phyloP scores from a whole-genome alignment of 495 filamentous ascomycete species.

The Neurospora sp. region DNA sequence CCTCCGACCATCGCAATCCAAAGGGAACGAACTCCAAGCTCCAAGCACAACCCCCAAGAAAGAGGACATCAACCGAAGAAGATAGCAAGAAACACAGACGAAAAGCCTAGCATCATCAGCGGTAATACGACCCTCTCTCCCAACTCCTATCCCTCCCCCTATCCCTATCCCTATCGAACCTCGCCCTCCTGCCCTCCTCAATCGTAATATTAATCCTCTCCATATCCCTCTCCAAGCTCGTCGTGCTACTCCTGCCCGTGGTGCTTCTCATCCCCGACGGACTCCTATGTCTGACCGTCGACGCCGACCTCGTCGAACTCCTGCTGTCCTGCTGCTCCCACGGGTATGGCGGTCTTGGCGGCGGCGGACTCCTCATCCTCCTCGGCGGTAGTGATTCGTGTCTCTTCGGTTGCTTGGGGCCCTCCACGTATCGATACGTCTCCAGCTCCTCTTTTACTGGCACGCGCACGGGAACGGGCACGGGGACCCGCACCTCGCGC shows the following conservation, averaged over 20 bases:
- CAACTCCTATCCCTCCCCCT: neutral
- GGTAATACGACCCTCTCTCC: neutral
- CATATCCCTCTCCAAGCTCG: conserved; percentile 1
- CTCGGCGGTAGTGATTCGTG: neutral
- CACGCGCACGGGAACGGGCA: conserved; percentile 25
- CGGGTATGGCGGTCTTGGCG: neutral
- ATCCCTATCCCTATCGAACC: neutral
- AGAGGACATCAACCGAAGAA: neutral
- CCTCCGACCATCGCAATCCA: neutral
- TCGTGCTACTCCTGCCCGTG: neutral
- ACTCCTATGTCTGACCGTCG: neutral
- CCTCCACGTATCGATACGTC: conserved; percentile 39
- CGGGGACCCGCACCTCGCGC: conserved; percentile 32
- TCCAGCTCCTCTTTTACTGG: conserved; percentile 27
- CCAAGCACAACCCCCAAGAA: neutral
- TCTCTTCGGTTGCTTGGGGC: conserved; percentile 5
- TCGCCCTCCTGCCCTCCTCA: neutral
- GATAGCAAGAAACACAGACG: too few species aligned
- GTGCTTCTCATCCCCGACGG: neutral
- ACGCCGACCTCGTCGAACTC: neutral
- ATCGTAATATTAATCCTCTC: conserved; percentile 7
- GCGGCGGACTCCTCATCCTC: conserved; percentile 1
- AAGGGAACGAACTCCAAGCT: neutral
- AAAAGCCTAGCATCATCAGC: neutral
- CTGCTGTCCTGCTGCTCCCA: neutral